Percentiles rank a stretch among this genome's conserved stretches.
These are phyloP conservation scores for Aspergillus eucalypticola DNA, from an alignment of 2,329 filamentous ascomycete genomes.

Conservation along the genomic window DNA sequence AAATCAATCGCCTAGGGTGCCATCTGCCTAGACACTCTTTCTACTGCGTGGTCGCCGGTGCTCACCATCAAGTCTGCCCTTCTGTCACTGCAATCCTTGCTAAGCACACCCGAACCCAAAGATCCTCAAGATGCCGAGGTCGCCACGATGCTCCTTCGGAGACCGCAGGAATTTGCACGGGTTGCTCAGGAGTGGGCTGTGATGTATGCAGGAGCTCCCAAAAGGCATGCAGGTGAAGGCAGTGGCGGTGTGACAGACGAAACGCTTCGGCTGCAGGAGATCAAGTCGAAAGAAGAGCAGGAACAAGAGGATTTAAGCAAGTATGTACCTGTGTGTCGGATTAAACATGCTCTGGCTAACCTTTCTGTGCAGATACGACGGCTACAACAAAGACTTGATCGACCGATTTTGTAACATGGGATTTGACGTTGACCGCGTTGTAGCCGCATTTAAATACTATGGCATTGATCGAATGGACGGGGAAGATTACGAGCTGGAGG, in stretches of 20 bases:
- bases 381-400: slow-evolving; percentile 82
- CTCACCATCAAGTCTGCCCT: slow-evolving; percentile 95
- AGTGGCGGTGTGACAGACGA: slow-evolving; percentile 56
- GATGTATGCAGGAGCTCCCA: slow-evolving; percentile 74
- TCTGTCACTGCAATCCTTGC: slow-evolving; percentile 87
- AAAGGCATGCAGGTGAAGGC: slow-evolving; percentile 54
- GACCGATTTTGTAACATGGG: slow-evolving; percentile 88
- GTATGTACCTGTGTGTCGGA: slow-evolving; percentile 38
- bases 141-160: slow-evolving; percentile 80
- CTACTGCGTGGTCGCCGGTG: slow-evolving; percentile 89
- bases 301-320: slow-evolving; percentile 57
- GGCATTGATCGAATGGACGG: slow-evolving; percentile 78
- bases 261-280: slow-evolving; percentile 56
- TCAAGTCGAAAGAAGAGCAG: slow-evolving; percentile 57
- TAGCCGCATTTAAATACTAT: slow-evolving; percentile 77
- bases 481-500: slow-evolving; percentile 81
- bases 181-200: slow-evolving; percentile 91
- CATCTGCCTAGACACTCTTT: slow-evolving; percentile 93
- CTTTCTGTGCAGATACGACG: slow-evolving; percentile 65
- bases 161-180: slow-evolving; percentile 75
- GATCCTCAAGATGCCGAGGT: slow-evolving; percentile 97
- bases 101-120: slow-evolving; percentile 90
- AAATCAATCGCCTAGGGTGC: slow-evolving; percentile 64
- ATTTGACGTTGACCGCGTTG: slow-evolving; percentile 83
- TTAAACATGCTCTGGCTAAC: not conserved